Evolutionary conservation across 441 rosid species (phyloP).

Genomic region (Eugenia klotzschiana): DNA sequence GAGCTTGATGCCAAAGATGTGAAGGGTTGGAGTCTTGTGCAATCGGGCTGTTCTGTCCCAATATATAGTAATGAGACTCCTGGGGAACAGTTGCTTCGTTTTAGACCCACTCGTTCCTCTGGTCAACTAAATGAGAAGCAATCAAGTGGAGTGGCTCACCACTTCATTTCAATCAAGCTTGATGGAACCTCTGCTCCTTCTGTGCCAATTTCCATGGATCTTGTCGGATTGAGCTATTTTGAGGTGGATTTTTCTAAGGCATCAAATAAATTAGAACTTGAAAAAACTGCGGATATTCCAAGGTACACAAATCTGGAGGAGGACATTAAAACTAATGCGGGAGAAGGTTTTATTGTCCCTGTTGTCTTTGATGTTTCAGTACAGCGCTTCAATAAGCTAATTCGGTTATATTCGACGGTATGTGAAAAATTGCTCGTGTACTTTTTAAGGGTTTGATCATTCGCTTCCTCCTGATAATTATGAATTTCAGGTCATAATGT

Average conservation of each 20-base stretch:
- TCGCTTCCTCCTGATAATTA: slow-evolving; percentile 4
- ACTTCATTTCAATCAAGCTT: slow-evolving; percentile 66
- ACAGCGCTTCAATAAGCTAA: slow-evolving; percentile 74
- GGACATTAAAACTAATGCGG: slow-evolving; percentile 17
- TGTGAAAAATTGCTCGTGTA: slow-evolving; percentile 10
- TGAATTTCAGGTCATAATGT: slow-evolving; percentile 58
- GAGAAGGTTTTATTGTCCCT: slow-evolving; percentile 61
- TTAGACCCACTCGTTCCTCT: slow-evolving; percentile 38
- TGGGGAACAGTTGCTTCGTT: slow-evolving; percentile 39
- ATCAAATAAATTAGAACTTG: slow-evolving; percentile 10
- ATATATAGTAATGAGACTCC: slow-evolving; percentile 50
- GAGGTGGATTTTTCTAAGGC: slow-evolving; percentile 83
- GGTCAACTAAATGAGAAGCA: slow-evolving; percentile 53
- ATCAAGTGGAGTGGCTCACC: slow-evolving; percentile 52
- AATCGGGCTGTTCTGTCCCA: slow-evolving; percentile 69
- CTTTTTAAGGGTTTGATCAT: slow-evolving; percentile 6
- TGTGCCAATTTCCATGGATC: slow-evolving; percentile 80
- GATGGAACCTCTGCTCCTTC: slow-evolving; percentile 75
- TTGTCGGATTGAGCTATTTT: slow-evolving; percentile 70
- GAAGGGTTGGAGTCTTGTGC: slow-evolving; percentile 39
- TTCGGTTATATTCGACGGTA: slow-evolving; percentile 84
- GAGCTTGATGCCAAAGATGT: slow-evolving; percentile 30
- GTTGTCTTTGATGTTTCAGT: slow-evolving; percentile 88
- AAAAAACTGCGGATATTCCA: slow-evolving; percentile 10
- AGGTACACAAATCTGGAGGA: slow-evolving; percentile 24